Percentiles rank a stretch among this genome's conserved stretches.
Conservation (phyloP, 345 rosid genomes). For the Eucalyptus erythrocorys region DNA sequence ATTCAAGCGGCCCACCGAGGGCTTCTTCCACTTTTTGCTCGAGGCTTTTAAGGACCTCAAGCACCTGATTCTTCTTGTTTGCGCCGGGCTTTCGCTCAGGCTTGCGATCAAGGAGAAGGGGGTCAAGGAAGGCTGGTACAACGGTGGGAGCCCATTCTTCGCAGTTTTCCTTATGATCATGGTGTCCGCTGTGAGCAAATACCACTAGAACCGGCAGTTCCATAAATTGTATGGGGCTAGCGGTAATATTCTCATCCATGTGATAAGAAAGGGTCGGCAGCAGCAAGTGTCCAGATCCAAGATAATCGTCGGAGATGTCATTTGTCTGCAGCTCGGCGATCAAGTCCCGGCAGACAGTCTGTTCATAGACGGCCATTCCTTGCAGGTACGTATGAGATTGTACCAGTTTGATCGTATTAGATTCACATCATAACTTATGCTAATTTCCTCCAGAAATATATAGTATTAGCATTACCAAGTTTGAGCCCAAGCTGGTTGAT, state of each 20-base stretch:
- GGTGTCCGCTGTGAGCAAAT: slow-evolving; percentile 43
- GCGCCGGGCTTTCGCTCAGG: slow-evolving; percentile 49
- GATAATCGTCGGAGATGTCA: slow-evolving; percentile 49
- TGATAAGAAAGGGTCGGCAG: slow-evolving; percentile 33
- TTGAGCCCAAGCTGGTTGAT: too few species aligned
- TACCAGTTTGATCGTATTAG: neutral
- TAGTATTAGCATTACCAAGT: too few species aligned
- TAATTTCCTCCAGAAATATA: neutral
- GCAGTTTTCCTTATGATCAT: slow-evolving; percentile 46
- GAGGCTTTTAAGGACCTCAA: slow-evolving; percentile 47
- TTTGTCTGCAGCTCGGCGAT: slow-evolving; percentile 48
- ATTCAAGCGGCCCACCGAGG: slow-evolving; percentile 47
- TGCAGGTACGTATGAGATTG: neutral
- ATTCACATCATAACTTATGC: neutral
- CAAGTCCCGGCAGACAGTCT: slow-evolving; percentile 64
- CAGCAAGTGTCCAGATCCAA: slow-evolving; percentile 38
- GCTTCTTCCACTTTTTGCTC: slow-evolving; percentile 22
- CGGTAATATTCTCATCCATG: slow-evolving; percentile 39
- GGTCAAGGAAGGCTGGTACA: slow-evolving; percentile 55
- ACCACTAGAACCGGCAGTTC: slow-evolving; percentile 35
- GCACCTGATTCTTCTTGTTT: slow-evolving; percentile 38
- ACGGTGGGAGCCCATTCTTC: slow-evolving; percentile 54
- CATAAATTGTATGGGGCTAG: slow-evolving; percentile 40
- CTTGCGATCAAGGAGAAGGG: slow-evolving; percentile 57
- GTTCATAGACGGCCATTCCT: slow-evolving; percentile 27